Percentiles rank a stretch among this genome's conserved stretches.
These are phyloP conservation scores for Naematelia encephala DNA, from an alignment of 768 basidiomycete genomes.

Conservation along the genomic window DNA sequence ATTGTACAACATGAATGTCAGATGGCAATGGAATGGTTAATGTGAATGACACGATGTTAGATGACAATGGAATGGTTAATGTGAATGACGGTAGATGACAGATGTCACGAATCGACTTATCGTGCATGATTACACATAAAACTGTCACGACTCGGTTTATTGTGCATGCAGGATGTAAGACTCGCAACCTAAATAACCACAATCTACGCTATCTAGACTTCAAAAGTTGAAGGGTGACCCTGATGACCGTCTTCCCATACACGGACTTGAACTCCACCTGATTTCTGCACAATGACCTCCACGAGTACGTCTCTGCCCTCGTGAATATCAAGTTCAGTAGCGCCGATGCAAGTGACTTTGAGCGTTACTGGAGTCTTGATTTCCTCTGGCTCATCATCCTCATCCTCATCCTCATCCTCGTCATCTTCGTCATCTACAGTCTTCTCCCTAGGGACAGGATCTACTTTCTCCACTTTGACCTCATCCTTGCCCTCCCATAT, in stretches of 20 bases:
- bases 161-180: not conserved
- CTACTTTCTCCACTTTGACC: slow-evolving; percentile 49
- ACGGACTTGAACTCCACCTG: slow-evolving; percentile 33
- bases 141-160: no score
- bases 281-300: slow-evolving; percentile 42
- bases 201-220: slow-evolving; percentile 17
- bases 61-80: no score
- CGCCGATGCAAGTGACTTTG: slow-evolving; percentile 39
- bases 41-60: no score
- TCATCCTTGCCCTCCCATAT: slow-evolving; percentile 53
- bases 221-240: slow-evolving; percentile 25
- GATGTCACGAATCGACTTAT: no score
- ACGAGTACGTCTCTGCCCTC: slow-evolving; percentile 31
- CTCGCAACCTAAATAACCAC: not conserved
- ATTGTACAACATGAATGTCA: no score
- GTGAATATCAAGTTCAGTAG: slow-evolving; percentile 31
- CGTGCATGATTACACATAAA: no score
- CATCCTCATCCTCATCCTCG: slow-evolving; percentile 45
- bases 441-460: slow-evolving; percentile 12
- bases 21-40: no score
- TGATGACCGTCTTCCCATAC: slow-evolving; percentile 47
- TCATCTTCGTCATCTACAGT: slow-evolving; percentile 36
- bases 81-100: no score
- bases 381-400: slow-evolving; percentile 50
- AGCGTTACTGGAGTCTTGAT: slow-evolving; percentile 43